Evolutionary conservation across 1,284 basidiomycete genomes (phyloP).

Genomic region (Malassezia nana): DNA sequence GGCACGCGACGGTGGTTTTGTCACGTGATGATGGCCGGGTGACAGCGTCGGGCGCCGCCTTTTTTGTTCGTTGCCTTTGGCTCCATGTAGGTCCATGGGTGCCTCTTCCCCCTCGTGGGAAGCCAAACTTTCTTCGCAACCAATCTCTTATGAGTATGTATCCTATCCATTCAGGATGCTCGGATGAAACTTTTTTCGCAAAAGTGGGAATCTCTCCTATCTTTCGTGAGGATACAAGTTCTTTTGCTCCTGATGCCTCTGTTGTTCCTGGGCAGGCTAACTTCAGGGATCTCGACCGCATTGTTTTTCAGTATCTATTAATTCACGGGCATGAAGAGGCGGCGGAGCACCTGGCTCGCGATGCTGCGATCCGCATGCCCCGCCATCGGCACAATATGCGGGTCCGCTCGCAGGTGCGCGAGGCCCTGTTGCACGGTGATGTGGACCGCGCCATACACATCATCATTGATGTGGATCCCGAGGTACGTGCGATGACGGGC

Average conservation of each 20-base stretch:
- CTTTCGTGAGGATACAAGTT: conserved; percentile 51
- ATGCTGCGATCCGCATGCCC: conserved; percentile 64
- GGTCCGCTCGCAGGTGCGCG: conserved; percentile 82
- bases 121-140: conserved; percentile 50
- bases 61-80: not conserved
- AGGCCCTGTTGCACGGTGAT: conserved; percentile 84
- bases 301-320: conserved; percentile 68
- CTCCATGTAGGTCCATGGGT: not conserved
- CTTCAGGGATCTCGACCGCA: not conserved
- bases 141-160: conserved; percentile 50
- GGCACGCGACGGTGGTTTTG: not conserved
- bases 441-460: conserved; percentile 85
- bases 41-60: not conserved
- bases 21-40: conserved; percentile 6
- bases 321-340: conserved; percentile 95
- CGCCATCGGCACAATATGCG: conserved; percentile 84
- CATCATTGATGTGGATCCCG: conserved; percentile 89
- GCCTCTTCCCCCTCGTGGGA: conserved; percentile 49
- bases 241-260: conserved; percentile 36
- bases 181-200: conserved; percentile 51
- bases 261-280: not conserved
- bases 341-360: conserved; percentile 81
- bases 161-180: not conserved
- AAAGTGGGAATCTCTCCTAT: conserved; percentile 60
- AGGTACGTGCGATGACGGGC: conserved; percentile 59